Conservation (phyloP, 2,329 filamentous ascomycete species). For the Clarireedia hainanense region DNA sequence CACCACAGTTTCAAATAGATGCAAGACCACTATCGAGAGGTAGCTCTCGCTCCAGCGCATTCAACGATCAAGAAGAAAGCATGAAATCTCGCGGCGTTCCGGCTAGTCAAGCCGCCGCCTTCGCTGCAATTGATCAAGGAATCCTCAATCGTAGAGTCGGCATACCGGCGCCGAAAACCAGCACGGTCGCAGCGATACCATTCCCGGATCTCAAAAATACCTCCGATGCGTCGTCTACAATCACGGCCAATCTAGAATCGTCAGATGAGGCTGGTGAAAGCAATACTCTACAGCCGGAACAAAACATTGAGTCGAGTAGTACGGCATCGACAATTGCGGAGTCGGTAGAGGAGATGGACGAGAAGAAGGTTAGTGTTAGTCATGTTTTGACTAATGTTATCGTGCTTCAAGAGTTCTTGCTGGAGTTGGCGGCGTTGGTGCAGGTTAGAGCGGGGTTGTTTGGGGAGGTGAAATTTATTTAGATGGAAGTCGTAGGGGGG, state of each 20-base stretch:
- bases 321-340: background rate
- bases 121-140: slow-evolving; percentile 56
- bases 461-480: slow-evolving; percentile 61
- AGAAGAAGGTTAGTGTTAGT: slow-evolving; percentile 52
- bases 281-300: background rate
- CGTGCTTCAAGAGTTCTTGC: slow-evolving; percentile 70
- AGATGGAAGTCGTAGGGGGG: background rate
- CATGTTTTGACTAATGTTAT: slow-evolving; percentile 75
- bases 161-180: slow-evolving; percentile 25
- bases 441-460: slow-evolving; percentile 70
- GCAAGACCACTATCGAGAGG: slow-evolving; percentile 18
- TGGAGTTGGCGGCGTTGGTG: slow-evolving; percentile 67
- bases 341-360: slow-evolving; percentile 9
- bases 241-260: background rate
- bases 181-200: slow-evolving; percentile 39
- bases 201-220: slow-evolving; percentile 31
- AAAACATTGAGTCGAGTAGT: background rate
- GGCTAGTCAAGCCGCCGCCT: slow-evolving; percentile 47
- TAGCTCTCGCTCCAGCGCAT: slow-evolving; percentile 20
- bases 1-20: slow-evolving; percentile 21
- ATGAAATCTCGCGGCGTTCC: slow-evolving; percentile 13
- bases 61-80: slow-evolving; percentile 12
- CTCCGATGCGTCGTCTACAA: background rate
- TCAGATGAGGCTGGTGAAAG: background rate
- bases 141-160: slow-evolving; percentile 50